These are phyloP conservation scores for Diversispora epigaea DNA, from an alignment of 192 early-diverging fungal species.

Conservation along the genomic window DNA sequence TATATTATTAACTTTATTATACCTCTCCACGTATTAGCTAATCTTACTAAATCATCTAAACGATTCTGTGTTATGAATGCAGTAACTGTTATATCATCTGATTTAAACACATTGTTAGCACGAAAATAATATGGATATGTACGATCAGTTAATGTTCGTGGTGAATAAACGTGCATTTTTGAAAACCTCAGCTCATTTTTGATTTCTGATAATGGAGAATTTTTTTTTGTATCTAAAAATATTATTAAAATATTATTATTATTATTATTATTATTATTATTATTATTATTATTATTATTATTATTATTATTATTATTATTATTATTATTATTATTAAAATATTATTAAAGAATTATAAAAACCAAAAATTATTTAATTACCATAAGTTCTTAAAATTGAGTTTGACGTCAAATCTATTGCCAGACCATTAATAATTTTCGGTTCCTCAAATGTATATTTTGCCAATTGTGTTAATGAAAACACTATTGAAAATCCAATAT, in stretches of 20 bases:
- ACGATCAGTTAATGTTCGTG: conserved; percentile 36
- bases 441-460: not conserved
- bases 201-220: conserved; percentile 16
- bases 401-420: not conserved
- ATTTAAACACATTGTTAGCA: conserved; percentile 33
- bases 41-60: conserved; percentile 44
- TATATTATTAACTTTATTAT: not conserved
- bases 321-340: not conserved
- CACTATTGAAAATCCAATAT: conserved; percentile 6
- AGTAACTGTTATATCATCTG: conserved; percentile 48
- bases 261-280: not conserved
- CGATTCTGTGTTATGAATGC: conserved; percentile 49
- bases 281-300: not conserved
- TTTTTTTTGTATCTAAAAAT: conserved; percentile 13
- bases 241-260: too few species aligned
- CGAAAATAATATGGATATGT: conserved; percentile 44
- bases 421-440: not conserved
- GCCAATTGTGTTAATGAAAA: not conserved
- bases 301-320: not conserved
- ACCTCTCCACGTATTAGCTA: conserved; percentile 56
- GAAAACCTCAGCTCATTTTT: conserved; percentile 24
- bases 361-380: not conserved
- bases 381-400: conserved; percentile 1
- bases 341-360: not conserved
- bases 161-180: conserved; percentile 41